Base-by-base conservation (phyloP, 2,329 filamentous ascomycete species). In the Epicoccum sorghinum region DNA sequence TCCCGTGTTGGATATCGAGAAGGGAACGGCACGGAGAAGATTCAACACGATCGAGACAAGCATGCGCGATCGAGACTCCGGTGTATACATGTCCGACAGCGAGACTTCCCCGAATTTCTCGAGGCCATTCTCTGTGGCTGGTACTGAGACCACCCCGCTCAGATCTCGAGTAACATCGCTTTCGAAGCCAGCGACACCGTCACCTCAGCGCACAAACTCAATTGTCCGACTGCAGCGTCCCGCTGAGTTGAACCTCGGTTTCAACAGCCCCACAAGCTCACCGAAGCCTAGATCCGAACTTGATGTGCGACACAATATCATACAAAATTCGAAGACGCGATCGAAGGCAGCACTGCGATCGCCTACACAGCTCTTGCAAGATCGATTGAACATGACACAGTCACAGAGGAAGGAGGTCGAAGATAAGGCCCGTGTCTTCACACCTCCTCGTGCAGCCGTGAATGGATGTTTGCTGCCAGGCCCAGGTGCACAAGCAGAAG, bases 401-500 rank as follows among this genome's bases (percentile, higher is more conserved):
- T 18, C 67, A 1, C 63, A 53, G 38, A 67, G 52, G 22, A 55
- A 42, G 14, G 25, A 50, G 2, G 29, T 50, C 3, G 65, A 62
- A 9, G 64, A 66, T 32, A 69, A 59, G 35, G 27, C 62, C 0
- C 67, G 64, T 3, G 47, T 59, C 2, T 73, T 72, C 30, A 69
- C 57, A 1, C 68, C 69, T 0, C 68, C 69, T 10, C 55, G 50
- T n/a, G 59, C 59, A 2, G 64, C 65, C 22, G 45, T 58, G 12
- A 65, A 68, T 9, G 69, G 68, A 2, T 73, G 70, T 52, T 60
- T 72, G 30, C 51, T 73, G 3, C 70, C 70, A 0, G 64, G 62
- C 9, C 70, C 71, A 2, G 58, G 53, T 2, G 60, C 53, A 1
- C 62, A 65, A 5, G 32, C 60, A 30, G 57, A 51, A 7, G 58